A percentile compares a stretch with the other conserved stretches of the same genome.
Conservation (phyloP, 305 asterid genomes). For the Plantago lanceolata region DNA sequence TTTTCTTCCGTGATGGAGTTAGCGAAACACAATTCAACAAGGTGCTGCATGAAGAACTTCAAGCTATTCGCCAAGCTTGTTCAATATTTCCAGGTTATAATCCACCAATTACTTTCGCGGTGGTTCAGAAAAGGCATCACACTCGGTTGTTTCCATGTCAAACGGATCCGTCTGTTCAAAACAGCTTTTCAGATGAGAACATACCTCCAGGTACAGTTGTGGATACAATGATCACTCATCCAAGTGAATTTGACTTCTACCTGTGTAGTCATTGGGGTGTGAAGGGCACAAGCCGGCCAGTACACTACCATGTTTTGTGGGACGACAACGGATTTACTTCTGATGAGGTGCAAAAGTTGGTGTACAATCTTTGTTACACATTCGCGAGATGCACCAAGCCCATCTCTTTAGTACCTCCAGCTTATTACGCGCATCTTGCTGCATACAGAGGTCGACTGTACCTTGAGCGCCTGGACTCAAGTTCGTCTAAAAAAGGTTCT, state of each 20-base stretch:
- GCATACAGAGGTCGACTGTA: slow-evolving; percentile 88
- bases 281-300: slow-evolving; percentile 85
- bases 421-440: slow-evolving; percentile 85
- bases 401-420: slow-evolving; percentile 90
- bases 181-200: slow-evolving; percentile 44
- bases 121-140: slow-evolving; percentile 91
- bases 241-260: slow-evolving; percentile 81
- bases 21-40: slow-evolving; percentile 84
- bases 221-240: slow-evolving; percentile 74
- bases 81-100: slow-evolving; percentile 50
- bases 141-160: slow-evolving; percentile 66
- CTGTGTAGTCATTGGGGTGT: slow-evolving; percentile 92
- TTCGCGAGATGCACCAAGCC: slow-evolving; percentile 93
- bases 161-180: slow-evolving; percentile 20
- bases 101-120: slow-evolving; percentile 77
- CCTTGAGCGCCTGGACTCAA: slow-evolving; percentile 55
- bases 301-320: slow-evolving; percentile 81
- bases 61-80: slow-evolving; percentile 57
- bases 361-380: slow-evolving; percentile 87
- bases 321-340: slow-evolving; percentile 80
- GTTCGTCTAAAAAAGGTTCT: slow-evolving; percentile 23
- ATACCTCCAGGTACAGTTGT: slow-evolving; percentile 90
- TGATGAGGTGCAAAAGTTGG: slow-evolving; percentile 78
- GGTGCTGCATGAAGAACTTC: slow-evolving; percentile 61
- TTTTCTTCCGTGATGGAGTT: slow-evolving; percentile 89